Evolutionary conservation across 2,329 filamentous ascomycete genomes (phyloP).

Genomic region (Epichloe bromicola): DNA sequence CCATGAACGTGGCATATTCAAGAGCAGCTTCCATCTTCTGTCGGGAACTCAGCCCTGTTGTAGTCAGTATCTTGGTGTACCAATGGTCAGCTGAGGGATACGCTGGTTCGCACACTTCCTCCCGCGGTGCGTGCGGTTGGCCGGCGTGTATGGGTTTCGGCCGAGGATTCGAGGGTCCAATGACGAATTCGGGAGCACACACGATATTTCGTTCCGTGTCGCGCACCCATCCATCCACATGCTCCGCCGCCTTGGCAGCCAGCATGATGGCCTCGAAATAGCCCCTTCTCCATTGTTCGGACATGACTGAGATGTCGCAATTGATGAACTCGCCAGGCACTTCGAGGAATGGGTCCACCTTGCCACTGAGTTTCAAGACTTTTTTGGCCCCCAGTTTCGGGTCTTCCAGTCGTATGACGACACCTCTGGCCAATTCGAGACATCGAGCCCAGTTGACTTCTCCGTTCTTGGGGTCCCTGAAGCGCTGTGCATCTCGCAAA

Average conservation of each 20-base stretch:
- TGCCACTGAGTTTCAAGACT: conserved; percentile 36
- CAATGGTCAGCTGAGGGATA: conserved; percentile 60
- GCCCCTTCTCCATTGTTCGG: conserved; percentile 71
- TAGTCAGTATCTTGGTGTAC: conserved; percentile 73
- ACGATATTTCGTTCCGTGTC: conserved; percentile 54
- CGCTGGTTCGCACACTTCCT: conserved; percentile 61
- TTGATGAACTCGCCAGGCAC: conserved; percentile 51
- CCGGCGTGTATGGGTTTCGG: conserved; percentile 60
- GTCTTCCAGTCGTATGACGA: conserved; percentile 59
- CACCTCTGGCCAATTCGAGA: conserved; percentile 43
- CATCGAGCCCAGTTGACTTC: conserved; percentile 55
- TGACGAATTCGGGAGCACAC: conserved; percentile 60
- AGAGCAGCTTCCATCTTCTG: conserved; percentile 74
- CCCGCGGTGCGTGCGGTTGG: conserved; percentile 48
- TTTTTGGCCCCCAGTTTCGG: conserved; percentile 53
- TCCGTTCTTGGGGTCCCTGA: conserved; percentile 39
- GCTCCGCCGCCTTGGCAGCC: conserved; percentile 62
- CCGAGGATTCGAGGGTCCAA: conserved; percentile 72
- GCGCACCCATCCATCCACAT: conserved; percentile 65
- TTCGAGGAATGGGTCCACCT: conserved; percentile 56
- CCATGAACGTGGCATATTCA: conserved; percentile 73
- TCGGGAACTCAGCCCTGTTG: conserved; percentile 61
- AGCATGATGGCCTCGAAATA: conserved; percentile 77
- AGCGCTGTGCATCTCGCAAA: conserved; percentile 50
- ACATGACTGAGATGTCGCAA: conserved; percentile 60